Evolutionary conservation across 2,329 filamentous ascomycete species (phyloP), one percentile per base, ranked within the genome.

Genomic region (Beauveria sp.): DNA sequence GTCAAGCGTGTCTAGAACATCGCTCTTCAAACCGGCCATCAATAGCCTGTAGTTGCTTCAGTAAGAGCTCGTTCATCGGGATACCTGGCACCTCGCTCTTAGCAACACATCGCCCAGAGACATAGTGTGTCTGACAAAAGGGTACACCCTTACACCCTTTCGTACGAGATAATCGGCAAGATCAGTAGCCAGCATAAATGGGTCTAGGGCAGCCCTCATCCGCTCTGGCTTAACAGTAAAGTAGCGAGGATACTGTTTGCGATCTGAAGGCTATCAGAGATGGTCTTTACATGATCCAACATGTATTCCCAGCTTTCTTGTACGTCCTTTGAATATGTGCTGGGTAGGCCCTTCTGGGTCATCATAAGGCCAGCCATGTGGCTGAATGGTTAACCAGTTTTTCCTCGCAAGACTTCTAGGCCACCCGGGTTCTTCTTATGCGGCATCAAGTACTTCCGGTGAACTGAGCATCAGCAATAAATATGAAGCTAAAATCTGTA

Each of bases 251-350:
- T 88, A 59, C 92, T 89, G 26, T 89, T 89, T 30, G 90, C 89
- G 67, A 96, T 96, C 73, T 88, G 85, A 59, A 96, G 82, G 70
- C 88, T 91, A 78, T 96, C 89, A 61, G 82, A 83, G 64, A 94
- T 81, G 6, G 90, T 93, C 81, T 92, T 90, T 74, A 92, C 84
- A 71, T 87, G 84, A 73, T 96, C 90, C 54, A 96, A 83, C 76
- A 96, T 85, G n/a, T 89, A 88, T 79, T 96, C 89, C 64, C 90
- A 87, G 62, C 85, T 88, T 76, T 96, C 91, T 75, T 96, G 91
- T n/a, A 96, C 76, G 73, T 96, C 91, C 76, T 24, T 24, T 24
- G 22, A 96, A 79, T 96, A 96, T 3, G 89, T 91, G 48, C 84
- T 89, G 2, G 90, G 89, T 30, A 94, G 83, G 61, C 88, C 88